A percentile compares a stretch with the other conserved stretches of the same genome.
Evolutionary conservation across 129 eudicot genomes (phyloP).

Genomic region (Escallonia herrerae): DNA sequence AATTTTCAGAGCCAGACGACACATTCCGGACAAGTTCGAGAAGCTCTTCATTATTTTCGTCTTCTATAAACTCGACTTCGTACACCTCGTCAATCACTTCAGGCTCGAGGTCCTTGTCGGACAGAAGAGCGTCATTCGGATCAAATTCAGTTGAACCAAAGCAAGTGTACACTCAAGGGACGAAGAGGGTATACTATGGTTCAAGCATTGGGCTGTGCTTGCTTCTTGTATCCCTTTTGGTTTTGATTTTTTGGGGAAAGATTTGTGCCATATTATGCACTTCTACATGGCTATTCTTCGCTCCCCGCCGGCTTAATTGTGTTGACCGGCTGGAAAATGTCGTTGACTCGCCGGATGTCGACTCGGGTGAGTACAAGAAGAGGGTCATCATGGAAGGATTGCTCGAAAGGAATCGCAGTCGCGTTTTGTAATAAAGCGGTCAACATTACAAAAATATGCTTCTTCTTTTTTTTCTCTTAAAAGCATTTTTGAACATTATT

Average conservation of each 20-base stretch:
- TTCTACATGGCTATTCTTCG: constrained; percentile 32
- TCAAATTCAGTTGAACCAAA: constrained; percentile 14
- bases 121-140: constrained; percentile 3
- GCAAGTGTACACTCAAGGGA: constrained; percentile 1
- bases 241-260: constrained; percentile 42
- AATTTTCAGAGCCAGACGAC: constrained; percentile 11
- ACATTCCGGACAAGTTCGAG: constrained; percentile 7
- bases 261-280: constrained; percentile 45
- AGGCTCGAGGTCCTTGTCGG: constrained; percentile 17
- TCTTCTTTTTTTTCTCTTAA: no score
- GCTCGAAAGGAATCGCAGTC: constrained; percentile 39
- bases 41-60: constrained; percentile 17
- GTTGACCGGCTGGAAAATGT: constrained; percentile 5
- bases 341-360: constrained; percentile 13
- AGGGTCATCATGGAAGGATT: constrained; percentile 58
- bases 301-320: constrained; percentile 16
- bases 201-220: constrained; percentile 27
- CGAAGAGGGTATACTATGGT: constrained; percentile 1
- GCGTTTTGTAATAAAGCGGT: not conserved
- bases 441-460: no score
- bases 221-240: constrained; percentile 31
- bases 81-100: constrained; percentile 28
- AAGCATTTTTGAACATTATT: not conserved
- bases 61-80: constrained; percentile 19
- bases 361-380: constrained; percentile 48